These are phyloP conservation scores for Boletus edulis DNA, from an alignment of 768 basidiomycete genomes.

Conservation along the genomic window DNA sequence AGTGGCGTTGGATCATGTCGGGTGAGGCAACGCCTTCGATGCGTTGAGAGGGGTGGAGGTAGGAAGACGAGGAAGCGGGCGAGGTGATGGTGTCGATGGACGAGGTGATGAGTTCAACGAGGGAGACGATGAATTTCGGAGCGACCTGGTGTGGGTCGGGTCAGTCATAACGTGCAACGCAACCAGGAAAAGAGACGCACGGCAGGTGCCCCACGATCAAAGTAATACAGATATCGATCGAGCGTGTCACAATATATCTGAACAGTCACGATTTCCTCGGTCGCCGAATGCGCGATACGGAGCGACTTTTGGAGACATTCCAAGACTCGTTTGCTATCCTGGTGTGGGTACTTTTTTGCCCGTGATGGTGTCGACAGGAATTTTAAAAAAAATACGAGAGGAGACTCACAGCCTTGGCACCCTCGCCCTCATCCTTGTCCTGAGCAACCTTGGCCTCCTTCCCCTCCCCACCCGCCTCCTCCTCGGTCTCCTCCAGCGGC, in stretches of 20 bases:
- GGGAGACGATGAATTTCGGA: constrained; percentile 93
- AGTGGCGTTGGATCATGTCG: constrained; percentile 92
- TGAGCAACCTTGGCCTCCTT: constrained; percentile 15
- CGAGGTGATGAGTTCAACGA: constrained; percentile 93
- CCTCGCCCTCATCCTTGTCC: constrained; percentile 44
- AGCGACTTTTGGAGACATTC: constrained; percentile 98
- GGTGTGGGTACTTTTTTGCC: constrained; percentile 60
- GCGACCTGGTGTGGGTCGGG: constrained; percentile 60
- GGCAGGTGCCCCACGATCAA: constrained; percentile 89
- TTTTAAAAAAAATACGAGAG: too few relatives aligned
- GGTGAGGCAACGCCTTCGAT: constrained; percentile 92
- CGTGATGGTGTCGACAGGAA: too few relatives aligned
- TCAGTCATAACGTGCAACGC: neutral
- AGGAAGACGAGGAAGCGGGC: constrained; percentile 40
- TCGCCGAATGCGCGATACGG: constrained; percentile 93
- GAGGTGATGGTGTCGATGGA: constrained; percentile 91
- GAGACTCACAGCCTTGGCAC: constrained; percentile 54
- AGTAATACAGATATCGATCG: constrained; percentile 94
- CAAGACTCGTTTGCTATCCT: constrained; percentile 95
- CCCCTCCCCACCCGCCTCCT: constrained; percentile 21
- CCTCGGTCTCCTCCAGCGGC: constrained; percentile 42
- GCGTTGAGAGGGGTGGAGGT: constrained; percentile 85
- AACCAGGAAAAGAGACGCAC: constrained; percentile 46
- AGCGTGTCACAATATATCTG: constrained; percentile 96
- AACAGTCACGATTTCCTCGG: constrained; percentile 95